Conservation (phyloP, 2,329 filamentous ascomycete species). For the Rhynchosporium secalis region DNA sequence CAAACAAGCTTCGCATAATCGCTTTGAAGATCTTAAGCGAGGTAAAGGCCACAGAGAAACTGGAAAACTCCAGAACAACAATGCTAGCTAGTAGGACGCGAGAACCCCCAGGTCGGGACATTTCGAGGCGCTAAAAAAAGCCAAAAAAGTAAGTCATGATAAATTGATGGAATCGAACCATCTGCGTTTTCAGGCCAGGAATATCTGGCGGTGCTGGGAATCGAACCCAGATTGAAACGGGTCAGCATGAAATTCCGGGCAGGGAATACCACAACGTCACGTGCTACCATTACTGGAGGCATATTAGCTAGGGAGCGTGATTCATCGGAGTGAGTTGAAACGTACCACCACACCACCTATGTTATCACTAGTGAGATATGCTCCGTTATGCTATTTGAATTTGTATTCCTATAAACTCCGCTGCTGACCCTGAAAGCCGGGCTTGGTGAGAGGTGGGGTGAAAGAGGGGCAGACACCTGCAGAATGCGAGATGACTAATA, state of each 20-base stretch:
- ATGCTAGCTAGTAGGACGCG: too few relatives aligned
- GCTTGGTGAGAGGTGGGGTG: not conserved
- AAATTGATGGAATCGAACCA: constrained; percentile 32
- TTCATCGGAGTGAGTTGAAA: constrained; percentile 7
- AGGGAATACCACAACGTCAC: constrained; percentile 38
- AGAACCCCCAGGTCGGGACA: too few relatives aligned
- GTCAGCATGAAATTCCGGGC: constrained; percentile 26
- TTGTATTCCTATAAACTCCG: not conserved
- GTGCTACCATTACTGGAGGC: constrained; percentile 38
- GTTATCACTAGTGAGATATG: constrained; percentile 11
- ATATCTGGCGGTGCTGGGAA: constrained; percentile 40
- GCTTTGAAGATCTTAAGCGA: too few relatives aligned
- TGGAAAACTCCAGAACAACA: too few relatives aligned
- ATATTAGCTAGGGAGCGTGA: constrained; percentile 13
- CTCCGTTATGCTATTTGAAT: not conserved
- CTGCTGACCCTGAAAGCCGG: not conserved
- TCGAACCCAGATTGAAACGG: constrained; percentile 42
- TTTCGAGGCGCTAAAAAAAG: constrained; percentile 1
- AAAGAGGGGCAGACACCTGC: too few relatives aligned
- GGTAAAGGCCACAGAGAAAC: too few relatives aligned
- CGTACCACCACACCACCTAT: constrained; percentile 30
- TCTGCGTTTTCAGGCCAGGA: constrained; percentile 34
- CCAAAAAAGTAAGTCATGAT: constrained; percentile 30
- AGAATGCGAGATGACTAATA: too few relatives aligned
- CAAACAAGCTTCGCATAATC: too few relatives aligned